Evolutionary conservation across 2,329 filamentous ascomycete genomes (phyloP).

Genomic region (Ceratocystis huliohia): DNA sequence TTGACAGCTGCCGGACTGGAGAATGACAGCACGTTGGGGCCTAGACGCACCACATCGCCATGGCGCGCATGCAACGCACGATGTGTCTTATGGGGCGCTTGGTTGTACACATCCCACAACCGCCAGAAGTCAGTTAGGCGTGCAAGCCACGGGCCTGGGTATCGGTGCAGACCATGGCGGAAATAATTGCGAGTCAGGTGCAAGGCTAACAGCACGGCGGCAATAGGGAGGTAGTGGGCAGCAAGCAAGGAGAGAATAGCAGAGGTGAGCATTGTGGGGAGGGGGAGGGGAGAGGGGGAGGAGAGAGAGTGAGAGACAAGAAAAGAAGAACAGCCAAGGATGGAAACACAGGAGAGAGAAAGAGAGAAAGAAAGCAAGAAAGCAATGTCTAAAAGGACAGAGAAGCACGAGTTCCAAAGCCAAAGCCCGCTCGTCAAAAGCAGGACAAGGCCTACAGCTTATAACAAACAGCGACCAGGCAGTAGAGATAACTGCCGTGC

Average conservation of each 20-base stretch:
- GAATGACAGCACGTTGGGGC: constrained; percentile 63
- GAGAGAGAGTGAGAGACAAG: background rate
- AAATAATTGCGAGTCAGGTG: constrained; percentile 24
- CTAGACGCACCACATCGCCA: constrained; percentile 61
- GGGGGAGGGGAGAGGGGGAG: background rate
- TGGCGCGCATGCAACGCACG: constrained; percentile 55
- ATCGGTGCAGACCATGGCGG: constrained; percentile 50
- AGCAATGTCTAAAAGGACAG: background rate
- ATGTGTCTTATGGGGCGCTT: constrained; percentile 54
- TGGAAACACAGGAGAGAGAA: background rate
- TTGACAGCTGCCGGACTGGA: constrained; percentile 60
- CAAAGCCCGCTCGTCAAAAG: background rate
- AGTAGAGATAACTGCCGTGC: background rate
- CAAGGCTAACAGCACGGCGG: constrained; percentile 87
- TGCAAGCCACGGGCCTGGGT: constrained; percentile 60
- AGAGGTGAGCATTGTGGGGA: constrained; percentile 13
- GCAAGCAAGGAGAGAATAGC: constrained; percentile 29
- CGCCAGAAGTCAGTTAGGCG: constrained; percentile 57
- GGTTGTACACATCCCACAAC: constrained; percentile 53
- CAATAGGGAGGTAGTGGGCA: constrained; percentile 78
- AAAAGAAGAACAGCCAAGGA: background rate
- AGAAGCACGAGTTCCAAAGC: no score
- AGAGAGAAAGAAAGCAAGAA: background rate
- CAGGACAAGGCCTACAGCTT: background rate
- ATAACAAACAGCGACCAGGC: background rate